These are phyloP conservation scores for Tympanopsis confertula DNA, from an alignment of 2,329 filamentous ascomycete species.

Conservation along the genomic window DNA sequence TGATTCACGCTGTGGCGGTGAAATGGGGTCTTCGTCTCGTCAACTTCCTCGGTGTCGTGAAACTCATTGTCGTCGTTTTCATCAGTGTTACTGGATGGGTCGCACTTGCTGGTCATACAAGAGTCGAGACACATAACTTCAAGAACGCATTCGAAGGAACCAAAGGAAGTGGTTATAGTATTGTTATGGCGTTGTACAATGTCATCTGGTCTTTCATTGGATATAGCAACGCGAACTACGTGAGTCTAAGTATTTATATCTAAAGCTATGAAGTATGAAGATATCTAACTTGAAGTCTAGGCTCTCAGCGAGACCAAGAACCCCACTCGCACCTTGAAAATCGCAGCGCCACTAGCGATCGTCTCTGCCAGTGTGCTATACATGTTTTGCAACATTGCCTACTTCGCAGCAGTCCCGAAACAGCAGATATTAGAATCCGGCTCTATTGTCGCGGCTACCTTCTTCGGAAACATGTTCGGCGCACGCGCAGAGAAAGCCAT, in stretches of 20 bases:
- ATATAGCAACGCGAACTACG: slow-evolving; percentile 59
- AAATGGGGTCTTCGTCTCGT: slow-evolving; percentile 59
- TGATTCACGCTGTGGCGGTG: slow-evolving; percentile 51
- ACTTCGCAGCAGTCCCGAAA: slow-evolving; percentile 47
- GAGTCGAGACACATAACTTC: slow-evolving; percentile 52
- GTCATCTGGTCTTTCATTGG: slow-evolving; percentile 62
- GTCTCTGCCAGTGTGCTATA: slow-evolving; percentile 47
- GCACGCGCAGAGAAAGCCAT: slow-evolving; percentile 41
- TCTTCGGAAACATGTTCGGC: slow-evolving; percentile 46
- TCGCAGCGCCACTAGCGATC: slow-evolving; percentile 51
- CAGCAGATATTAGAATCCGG: slow-evolving; percentile 37
- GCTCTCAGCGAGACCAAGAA: slow-evolving; percentile 51
- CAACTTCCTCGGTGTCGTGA: slow-evolving; percentile 53
- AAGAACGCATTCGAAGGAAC: slow-evolving; percentile 53
- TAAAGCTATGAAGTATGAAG: background rate
- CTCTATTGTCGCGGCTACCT: slow-evolving; percentile 37
- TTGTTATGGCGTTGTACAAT: slow-evolving; percentile 61
- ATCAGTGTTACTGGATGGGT: slow-evolving; percentile 53
- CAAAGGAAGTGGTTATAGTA: slow-evolving; percentile 51
- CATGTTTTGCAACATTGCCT: slow-evolving; percentile 56
- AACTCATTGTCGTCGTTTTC: slow-evolving; percentile 52
- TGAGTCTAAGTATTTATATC: slow-evolving; percentile 12
- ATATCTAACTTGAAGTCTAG: background rate
- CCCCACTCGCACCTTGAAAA: slow-evolving; percentile 51
- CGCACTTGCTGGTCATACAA: slow-evolving; percentile 47